Evolutionary conservation across 2,329 filamentous ascomycete species (phyloP).

Genomic region (Cytospora schulzeri): DNA sequence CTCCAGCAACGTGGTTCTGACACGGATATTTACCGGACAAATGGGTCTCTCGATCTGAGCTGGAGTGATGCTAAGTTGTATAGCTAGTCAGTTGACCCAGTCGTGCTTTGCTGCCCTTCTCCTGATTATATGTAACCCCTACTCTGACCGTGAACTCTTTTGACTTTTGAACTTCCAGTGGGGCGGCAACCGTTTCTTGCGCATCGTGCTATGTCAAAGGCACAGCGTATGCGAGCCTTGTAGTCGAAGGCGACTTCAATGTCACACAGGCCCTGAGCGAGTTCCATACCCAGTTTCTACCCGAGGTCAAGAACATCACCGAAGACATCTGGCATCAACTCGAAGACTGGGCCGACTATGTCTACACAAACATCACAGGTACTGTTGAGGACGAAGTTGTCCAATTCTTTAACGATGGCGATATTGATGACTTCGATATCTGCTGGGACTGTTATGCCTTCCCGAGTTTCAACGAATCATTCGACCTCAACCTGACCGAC

Average conservation of each 20-base stretch:
- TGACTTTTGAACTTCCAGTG: not conserved
- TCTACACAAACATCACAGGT: conserved; percentile 36
- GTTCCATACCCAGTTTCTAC: conserved; percentile 37
- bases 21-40: conserved; percentile 33
- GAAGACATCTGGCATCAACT: conserved; percentile 9
- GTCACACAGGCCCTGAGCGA: conserved; percentile 38
- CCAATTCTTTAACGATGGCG: conserved; percentile 32
- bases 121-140: conserved; percentile 8
- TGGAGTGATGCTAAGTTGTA: conserved; percentile 44
- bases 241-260: conserved; percentile 46
- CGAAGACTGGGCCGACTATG: conserved; percentile 34
- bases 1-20: conserved; percentile 29
- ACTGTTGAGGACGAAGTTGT: conserved; percentile 33
- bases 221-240: conserved; percentile 45
- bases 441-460: conserved; percentile 37
- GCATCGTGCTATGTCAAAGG: conserved; percentile 55
- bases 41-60: conserved; percentile 41
- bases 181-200: conserved; percentile 46
- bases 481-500: conserved; percentile 46
- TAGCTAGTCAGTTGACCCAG: conserved; percentile 33
- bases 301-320: conserved; percentile 40
- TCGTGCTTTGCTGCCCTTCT: not conserved
- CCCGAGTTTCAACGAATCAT: conserved; percentile 44
- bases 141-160: not conserved
- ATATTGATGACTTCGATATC: conserved; percentile 34